Conservation (phyloP, 345 rosid species). For the Brassica incana region DNA sequence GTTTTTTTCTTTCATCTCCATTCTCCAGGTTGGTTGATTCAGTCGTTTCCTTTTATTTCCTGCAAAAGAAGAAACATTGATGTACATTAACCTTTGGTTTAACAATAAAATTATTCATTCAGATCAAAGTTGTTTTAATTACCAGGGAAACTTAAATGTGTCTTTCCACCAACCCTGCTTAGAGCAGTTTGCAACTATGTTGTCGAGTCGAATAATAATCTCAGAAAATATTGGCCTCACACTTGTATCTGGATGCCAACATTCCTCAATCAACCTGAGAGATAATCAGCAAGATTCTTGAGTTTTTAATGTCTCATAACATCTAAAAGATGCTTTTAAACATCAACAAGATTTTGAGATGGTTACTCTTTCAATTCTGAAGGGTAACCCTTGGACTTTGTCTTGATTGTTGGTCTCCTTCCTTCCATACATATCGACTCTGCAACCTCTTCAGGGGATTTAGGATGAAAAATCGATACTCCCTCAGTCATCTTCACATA, state of each 20-base stretch:
- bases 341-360: background rate
- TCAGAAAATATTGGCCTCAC: constrained; percentile 77
- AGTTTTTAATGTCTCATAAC: constrained; percentile 2
- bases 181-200: constrained; percentile 64
- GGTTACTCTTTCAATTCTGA: constrained; percentile 74
- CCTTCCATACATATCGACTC: constrained; percentile 67
- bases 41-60: constrained; percentile 30
- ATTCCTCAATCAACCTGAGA: constrained; percentile 84
- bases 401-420: constrained; percentile 68
- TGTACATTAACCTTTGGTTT: background rate
- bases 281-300: background rate
- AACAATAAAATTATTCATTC: background rate
- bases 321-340: background rate
- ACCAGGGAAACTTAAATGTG: constrained; percentile 95
- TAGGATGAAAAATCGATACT: constrained; percentile 71
- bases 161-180: constrained; percentile 97
- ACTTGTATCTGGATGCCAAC: constrained; percentile 67
- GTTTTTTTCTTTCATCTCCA: background rate
- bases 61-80: constrained; percentile 3
- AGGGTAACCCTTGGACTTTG: constrained; percentile 53
- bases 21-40: constrained; percentile 1
- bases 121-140: background rate
- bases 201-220: constrained; percentile 78
- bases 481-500: constrained; percentile 82
- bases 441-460: constrained; percentile 62